A percentile compares a stretch with the other conserved stretches of the same genome.
These are phyloP conservation scores for Plenodomus lindquistii DNA, from an alignment of 2,329 filamentous ascomycete genomes.

Conservation along the genomic window DNA sequence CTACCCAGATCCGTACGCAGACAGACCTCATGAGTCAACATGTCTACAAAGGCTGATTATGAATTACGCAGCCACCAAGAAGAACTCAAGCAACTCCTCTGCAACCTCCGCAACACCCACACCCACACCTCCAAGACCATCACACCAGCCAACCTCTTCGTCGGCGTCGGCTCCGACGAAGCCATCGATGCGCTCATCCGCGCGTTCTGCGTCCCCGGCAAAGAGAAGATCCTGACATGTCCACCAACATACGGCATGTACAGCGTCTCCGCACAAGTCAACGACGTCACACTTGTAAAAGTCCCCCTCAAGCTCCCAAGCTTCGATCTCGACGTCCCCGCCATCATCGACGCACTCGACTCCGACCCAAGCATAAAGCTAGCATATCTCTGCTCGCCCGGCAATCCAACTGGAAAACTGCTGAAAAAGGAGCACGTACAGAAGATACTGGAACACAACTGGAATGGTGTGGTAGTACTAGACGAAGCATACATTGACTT, in stretches of 20 bases:
- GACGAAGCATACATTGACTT: slow-evolving; percentile 99
- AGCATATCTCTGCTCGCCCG: slow-evolving; percentile 89
- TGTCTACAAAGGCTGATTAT: slow-evolving; percentile 1
- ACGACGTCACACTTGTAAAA: slow-evolving; percentile 84
- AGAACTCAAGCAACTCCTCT: slow-evolving; percentile 83
- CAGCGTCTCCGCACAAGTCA: slow-evolving; percentile 88
- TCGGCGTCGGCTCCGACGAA: slow-evolving; percentile 95
- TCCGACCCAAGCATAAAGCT: slow-evolving; percentile 74
- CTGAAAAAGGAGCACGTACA: slow-evolving; percentile 76
- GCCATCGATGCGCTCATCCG: slow-evolving; percentile 92
- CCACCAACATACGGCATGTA: slow-evolving; percentile 99
- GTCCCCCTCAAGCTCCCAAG: slow-evolving; percentile 77
- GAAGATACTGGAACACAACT: slow-evolving; percentile 79
- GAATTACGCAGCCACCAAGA: slow-evolving; percentile 67
- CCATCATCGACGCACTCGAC: slow-evolving; percentile 69
- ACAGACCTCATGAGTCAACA: slow-evolving; percentile 12
- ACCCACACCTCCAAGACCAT: slow-evolving; percentile 74
- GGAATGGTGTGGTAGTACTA: slow-evolving; percentile 92
- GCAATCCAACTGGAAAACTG: slow-evolving; percentile 86
- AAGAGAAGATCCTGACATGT: slow-evolving; percentile 90
- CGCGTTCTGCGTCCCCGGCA: slow-evolving; percentile 86
- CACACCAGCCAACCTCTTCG: slow-evolving; percentile 82
- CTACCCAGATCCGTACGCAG: slow-evolving; percentile 80
- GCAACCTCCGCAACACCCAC: slow-evolving; percentile 83
- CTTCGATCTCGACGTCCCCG: slow-evolving; percentile 73